phyloP scores from a whole-genome alignment of 305 asterid genomes.

The Fraxinus sp. region DNA sequence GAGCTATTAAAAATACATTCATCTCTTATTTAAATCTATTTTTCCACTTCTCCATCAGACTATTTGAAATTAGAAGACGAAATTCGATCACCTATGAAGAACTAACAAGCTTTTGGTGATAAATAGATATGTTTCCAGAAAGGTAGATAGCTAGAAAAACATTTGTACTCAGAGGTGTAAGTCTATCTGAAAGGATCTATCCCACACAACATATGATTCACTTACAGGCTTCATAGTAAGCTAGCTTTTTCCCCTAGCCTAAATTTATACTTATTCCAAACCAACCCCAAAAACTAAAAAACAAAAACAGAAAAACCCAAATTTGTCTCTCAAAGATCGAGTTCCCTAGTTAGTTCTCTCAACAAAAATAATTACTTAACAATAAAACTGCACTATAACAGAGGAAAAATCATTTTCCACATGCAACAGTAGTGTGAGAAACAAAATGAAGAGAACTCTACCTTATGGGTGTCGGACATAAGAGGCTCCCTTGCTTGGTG shows the following conservation, averaged over 20 bases:
- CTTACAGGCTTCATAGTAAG: background rate
- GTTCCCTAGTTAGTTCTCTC: background rate
- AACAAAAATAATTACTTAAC: background rate
- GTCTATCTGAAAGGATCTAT: background rate
- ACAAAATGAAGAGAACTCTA: slow-evolving; percentile 34
- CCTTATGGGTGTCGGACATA: slow-evolving; percentile 82
- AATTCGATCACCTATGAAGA: background rate
- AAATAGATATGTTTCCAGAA: background rate
- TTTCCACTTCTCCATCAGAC: background rate
- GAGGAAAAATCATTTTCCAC: background rate
- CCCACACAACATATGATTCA: background rate
- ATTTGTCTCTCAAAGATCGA: background rate
- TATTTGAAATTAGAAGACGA: background rate
- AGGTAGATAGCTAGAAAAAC: background rate
- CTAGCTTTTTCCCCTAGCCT: background rate
- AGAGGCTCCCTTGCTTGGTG: slow-evolving; percentile 59
- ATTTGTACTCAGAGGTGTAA: background rate
- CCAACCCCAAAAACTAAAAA: background rate
- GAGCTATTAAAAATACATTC: background rate
- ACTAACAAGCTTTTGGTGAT: background rate
- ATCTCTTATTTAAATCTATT: background rate
- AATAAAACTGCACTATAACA: background rate
- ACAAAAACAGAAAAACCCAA: background rate
- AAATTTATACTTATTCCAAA: background rate
- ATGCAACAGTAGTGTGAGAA: background rate